These are phyloP conservation scores for Coemansia sp. DNA, from an alignment of 192 early-diverging fungal genomes.

Conservation along the genomic window DNA sequence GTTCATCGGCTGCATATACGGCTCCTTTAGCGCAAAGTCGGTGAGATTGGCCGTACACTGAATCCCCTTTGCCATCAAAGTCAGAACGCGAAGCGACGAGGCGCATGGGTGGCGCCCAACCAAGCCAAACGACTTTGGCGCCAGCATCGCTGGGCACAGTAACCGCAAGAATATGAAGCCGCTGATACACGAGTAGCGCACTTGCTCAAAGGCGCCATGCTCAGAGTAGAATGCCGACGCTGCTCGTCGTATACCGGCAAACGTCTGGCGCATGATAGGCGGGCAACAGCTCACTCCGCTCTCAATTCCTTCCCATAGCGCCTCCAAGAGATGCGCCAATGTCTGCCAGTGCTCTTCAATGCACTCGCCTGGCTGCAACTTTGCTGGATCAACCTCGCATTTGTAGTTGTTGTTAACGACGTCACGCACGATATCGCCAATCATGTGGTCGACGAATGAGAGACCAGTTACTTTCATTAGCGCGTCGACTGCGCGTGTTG, in stretches of 20 bases:
- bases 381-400: slow-evolving; percentile 68
- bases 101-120: slow-evolving; percentile 62
- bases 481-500: slow-evolving; percentile 69
- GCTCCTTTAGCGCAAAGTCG: slow-evolving; percentile 65
- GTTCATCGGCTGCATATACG: slow-evolving; percentile 70
- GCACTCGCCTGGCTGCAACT: slow-evolving; percentile 17
- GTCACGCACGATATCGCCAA: slow-evolving; percentile 64
- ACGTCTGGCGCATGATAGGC: slow-evolving; percentile 50
- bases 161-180: slow-evolving; percentile 74
- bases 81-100: slow-evolving; percentile 63
- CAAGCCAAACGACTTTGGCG: slow-evolving; percentile 72
- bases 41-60: slow-evolving; percentile 72
- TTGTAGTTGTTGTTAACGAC: slow-evolving; percentile 57
- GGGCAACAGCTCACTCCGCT: slow-evolving; percentile 31
- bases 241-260: slow-evolving; percentile 33
- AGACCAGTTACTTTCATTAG: slow-evolving; percentile 71
- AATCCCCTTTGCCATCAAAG: slow-evolving; percentile 72
- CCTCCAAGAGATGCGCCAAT: slow-evolving; percentile 53
- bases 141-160: slow-evolving; percentile 73
- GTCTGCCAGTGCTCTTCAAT: slow-evolving; percentile 56
- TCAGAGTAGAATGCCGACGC: slow-evolving; percentile 19
- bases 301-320: slow-evolving; percentile 60
- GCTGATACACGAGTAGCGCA: slow-evolving; percentile 59
- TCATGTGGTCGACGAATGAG: slow-evolving; percentile 63
- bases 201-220: slow-evolving; percentile 14